Evolutionary conservation across 495 filamentous ascomycete genomes (phyloP).

Genomic region (Hyaloscypha hepaticicola): DNA sequence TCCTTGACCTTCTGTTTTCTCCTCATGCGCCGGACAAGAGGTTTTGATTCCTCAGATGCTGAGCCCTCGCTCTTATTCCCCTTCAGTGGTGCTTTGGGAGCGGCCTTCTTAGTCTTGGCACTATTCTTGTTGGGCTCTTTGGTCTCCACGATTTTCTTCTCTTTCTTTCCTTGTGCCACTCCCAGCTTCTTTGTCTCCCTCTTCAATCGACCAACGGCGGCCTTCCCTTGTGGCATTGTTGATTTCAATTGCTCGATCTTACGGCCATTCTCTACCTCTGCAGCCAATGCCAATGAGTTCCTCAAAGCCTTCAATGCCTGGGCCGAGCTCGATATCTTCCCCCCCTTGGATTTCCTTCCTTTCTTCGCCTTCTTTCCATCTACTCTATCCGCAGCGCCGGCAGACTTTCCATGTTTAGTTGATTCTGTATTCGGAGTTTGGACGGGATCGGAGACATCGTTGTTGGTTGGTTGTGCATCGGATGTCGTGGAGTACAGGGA

Average conservation of each 20-base stretch:
- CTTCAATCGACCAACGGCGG: not conserved
- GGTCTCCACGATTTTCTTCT: not conserved
- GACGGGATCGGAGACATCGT: not conserved
- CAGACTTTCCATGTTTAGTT: not conserved
- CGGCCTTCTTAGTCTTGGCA: not conserved
- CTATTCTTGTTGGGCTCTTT: not conserved
- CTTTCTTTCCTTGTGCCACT: not conserved
- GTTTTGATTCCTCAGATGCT: no score
- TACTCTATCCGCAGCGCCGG: not conserved
- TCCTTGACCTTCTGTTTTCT: not conserved
- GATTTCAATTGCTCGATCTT: no score
- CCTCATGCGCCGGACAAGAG: no score
- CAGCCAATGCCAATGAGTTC: not conserved
- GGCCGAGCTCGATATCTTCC: not conserved
- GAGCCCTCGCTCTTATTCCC: constrained; percentile 23
- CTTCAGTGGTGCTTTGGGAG: constrained; percentile 48
- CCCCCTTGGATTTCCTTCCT: not conserved
- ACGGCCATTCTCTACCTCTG: not conserved
- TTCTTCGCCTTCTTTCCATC: not conserved
- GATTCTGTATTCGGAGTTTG: not conserved
- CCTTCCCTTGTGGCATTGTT: no score
- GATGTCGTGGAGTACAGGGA: not conserved
- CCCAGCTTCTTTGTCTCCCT: not conserved
- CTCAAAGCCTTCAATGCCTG: not conserved
- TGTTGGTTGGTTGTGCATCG: not conserved